These are phyloP conservation scores for Linnemannia zychae DNA, from an alignment of 192 early-diverging fungal species.

Conservation along the genomic window DNA sequence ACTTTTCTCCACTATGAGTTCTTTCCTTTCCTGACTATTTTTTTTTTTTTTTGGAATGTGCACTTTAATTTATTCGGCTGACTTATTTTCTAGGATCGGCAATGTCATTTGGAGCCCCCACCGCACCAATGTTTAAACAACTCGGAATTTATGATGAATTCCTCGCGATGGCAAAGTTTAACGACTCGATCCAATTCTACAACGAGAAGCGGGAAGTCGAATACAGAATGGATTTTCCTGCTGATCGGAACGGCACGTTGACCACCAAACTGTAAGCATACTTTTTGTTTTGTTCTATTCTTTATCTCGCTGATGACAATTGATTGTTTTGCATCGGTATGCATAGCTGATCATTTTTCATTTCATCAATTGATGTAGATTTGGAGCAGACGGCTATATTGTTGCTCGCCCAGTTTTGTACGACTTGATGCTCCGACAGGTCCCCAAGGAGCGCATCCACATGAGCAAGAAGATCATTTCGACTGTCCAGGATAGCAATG, in stretches of 20 bases:
- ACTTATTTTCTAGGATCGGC: not conserved
- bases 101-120: not conserved
- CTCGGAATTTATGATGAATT: conserved; percentile 21
- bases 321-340: not conserved
- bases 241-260: not conserved
- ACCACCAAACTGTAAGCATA: not conserved
- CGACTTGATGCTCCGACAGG: not conserved
- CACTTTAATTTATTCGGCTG: not conserved
- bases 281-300: too few relatives aligned
- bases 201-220: not conserved
- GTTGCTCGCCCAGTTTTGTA: conserved; percentile 4
- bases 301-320: not conserved
- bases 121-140: conserved; percentile 12
- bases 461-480: conserved; percentile 18
- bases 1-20: not conserved
- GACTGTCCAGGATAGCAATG: not conserved
- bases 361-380: not conserved
- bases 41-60: too few relatives aligned
- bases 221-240: not conserved
- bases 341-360: not conserved
- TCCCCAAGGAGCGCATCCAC: conserved; percentile 1
- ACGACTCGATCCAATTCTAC: not conserved
- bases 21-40: not conserved
- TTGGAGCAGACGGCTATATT: not conserved
- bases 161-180: not conserved